Evolutionary conservation across 2,329 filamentous ascomycete species (phyloP).

Genomic region (Alternaria hordeiaustralica): DNA sequence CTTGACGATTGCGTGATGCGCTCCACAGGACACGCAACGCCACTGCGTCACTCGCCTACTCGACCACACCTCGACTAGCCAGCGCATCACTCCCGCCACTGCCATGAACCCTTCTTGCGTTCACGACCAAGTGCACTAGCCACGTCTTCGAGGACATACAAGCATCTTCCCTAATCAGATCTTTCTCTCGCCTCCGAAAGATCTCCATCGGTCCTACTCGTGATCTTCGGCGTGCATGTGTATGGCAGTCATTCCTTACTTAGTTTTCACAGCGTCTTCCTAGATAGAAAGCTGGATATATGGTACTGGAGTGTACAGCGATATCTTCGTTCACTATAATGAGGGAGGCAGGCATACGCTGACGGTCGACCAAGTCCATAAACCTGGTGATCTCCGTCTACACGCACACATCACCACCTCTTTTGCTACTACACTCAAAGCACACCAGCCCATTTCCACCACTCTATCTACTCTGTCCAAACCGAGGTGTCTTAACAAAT

Average conservation of each 20-base stretch:
- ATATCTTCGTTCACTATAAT: neutral
- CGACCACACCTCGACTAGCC: neutral
- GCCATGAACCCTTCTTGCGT: constrained; percentile 2
- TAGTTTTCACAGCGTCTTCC: neutral
- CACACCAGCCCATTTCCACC: neutral
- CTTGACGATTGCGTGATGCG: neutral
- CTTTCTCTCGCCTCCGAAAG: neutral
- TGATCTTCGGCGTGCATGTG: neutral
- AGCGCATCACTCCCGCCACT: neutral
- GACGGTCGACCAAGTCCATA: neutral
- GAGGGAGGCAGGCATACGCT: neutral
- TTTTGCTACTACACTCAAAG: neutral
- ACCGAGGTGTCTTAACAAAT: neutral
- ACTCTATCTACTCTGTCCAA: neutral
- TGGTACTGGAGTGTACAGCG: neutral
- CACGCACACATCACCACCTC: neutral
- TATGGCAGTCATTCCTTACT: neutral
- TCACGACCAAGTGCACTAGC: neutral
- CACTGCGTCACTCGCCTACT: neutral
- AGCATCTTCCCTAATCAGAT: neutral
- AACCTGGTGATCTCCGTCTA: neutral
- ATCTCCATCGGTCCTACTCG: neutral
- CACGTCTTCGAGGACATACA: neutral
- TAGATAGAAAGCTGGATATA: neutral
- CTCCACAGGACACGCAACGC: neutral